Percentiles rank a stretch among this genome's conserved stretches.
Conservation (phyloP, 1,284 basidiomycete species). For the Leccinum fallax region DNA sequence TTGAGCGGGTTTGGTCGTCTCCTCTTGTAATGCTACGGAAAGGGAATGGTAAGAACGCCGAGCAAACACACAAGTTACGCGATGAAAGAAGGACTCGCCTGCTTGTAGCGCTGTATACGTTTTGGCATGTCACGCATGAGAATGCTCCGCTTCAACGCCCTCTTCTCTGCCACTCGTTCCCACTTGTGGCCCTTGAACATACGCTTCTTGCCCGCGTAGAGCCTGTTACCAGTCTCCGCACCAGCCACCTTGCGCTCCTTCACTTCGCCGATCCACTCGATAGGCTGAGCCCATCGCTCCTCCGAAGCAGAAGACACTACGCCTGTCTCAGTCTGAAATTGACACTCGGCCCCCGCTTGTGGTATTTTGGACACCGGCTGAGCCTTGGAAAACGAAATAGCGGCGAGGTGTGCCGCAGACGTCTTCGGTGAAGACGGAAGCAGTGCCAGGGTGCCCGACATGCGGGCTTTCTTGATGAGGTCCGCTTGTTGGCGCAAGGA, state of each 20-base stretch:
- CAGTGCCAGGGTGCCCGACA: conserved; percentile 51
- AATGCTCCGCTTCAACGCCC: conserved; percentile 48
- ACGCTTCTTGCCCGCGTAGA: conserved; percentile 72
- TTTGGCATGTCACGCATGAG: conserved; percentile 68
- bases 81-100: conserved; percentile 42
- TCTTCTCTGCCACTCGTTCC: conserved; percentile 58
- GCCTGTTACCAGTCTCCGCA: conserved; percentile 55
- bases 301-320: conserved; percentile 9
- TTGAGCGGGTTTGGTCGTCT: conserved; percentile 58
- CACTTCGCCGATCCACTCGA: conserved; percentile 62
- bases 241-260: conserved; percentile 51
- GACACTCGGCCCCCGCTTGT: not conserved
- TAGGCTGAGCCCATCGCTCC: conserved; percentile 40
- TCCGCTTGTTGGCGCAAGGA: conserved; percentile 77
- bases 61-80: not conserved
- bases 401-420: conserved; percentile 17
- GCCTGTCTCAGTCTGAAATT: conserved; percentile 3
- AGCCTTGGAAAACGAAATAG: conserved; percentile 21
- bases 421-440: conserved; percentile 69
- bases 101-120: conserved; percentile 64
- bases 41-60: conserved; percentile 5
- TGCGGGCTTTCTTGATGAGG: conserved; percentile 68
- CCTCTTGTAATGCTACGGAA: conserved; percentile 50
- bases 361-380: conserved; percentile 17
- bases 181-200: conserved; percentile 90